Conservation (phyloP, 805 yeast species). For the Grigorovia humatica region DNA sequence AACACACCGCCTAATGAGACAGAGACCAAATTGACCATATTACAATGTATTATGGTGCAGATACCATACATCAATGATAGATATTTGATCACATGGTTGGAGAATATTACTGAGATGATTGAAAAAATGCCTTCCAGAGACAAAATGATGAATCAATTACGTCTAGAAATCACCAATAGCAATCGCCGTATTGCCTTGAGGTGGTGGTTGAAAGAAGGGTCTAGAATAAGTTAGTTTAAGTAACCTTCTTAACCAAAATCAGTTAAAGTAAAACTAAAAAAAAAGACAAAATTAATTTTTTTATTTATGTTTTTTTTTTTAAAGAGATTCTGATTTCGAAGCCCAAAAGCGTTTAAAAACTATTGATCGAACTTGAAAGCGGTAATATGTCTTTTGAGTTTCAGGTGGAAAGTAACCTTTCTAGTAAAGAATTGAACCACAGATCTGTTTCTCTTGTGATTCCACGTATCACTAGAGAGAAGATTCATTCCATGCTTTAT, state of each 20-base stretch:
- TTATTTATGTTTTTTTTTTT: too few relatives aligned
- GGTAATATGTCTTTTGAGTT: conserved; percentile 12
- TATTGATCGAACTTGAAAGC: background rate
- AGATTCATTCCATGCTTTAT: conserved; percentile 23
- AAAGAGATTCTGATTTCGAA: too few relatives aligned
- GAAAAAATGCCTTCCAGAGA: background rate
- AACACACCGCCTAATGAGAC: conserved; percentile 2
- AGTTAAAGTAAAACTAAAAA: background rate
- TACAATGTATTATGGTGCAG: conserved; percentile 18
- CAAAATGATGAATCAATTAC: conserved; percentile 11
- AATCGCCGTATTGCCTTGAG: conserved; percentile 14
- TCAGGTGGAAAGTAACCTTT: conserved; percentile 21
- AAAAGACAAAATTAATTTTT: too few relatives aligned
- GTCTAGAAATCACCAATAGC: conserved; percentile 14
- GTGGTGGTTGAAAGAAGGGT: conserved; percentile 19
- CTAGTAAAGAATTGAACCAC: conserved; percentile 22
- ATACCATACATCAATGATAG: conserved; percentile 10
- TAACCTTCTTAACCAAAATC: too few relatives aligned
- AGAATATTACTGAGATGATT: conserved; percentile 16
- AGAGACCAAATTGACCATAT: conserved; percentile 7
- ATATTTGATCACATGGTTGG: conserved; percentile 18
- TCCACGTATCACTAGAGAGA: conserved; percentile 25
- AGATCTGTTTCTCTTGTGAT: conserved; percentile 27
- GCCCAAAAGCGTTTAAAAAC: too few relatives aligned
- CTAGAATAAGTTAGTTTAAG: conserved; percentile 1